Base-by-base conservation (phyloP, 768 basidiomycete genomes). In the Mycena polygramma region DNA sequence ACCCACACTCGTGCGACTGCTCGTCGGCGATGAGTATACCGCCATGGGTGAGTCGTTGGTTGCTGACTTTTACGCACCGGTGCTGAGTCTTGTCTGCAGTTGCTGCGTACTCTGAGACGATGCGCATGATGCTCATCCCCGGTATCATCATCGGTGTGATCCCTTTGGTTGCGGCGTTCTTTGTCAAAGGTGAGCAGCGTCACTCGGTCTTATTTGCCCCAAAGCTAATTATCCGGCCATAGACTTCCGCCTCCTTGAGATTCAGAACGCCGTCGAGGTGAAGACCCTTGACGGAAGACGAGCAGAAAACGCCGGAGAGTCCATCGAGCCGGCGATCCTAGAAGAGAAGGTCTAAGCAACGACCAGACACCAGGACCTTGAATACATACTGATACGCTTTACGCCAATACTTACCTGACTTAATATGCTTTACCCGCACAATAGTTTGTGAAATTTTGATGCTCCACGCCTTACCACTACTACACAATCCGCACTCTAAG, bases 221-320 rank as follows among this genome's bases (percentile, higher is more conserved):
- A n/a, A 17, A 2, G 24, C 17, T 30, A 15, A 14, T 10, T 9
- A 22, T 43, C 6, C 30, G 13, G 22, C 22, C 35, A 8, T 53
- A 73, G 80, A 89, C 74, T 86, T 86, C 79, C 79, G 81, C 66
- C 85, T 91, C 59, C 83, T 84, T 30, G 85, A 89, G 72, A 80
- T 79, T 43, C 90, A 91, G 77, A 91, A 90, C 79, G 87, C 88
- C 1, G 82, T 88, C 45, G 89, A 90, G n/a, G 72, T 73, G 22
- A 73, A 63, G 45, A 73, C 63, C 1, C 53, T 73, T 14, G 72
- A 73, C 39, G 72, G 72, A 10, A 43, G 57, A 15, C 64, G 69
- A 7, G 72, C 72, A n/a, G 35, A 73, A 49, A 63, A 70, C 30
- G 72, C 72, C 2, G 69, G 72, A 26, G 72, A 73, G 57, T 73